phyloP scores from a whole-genome alignment of 345 rosid genomes.

The Brassica juncea region DNA sequence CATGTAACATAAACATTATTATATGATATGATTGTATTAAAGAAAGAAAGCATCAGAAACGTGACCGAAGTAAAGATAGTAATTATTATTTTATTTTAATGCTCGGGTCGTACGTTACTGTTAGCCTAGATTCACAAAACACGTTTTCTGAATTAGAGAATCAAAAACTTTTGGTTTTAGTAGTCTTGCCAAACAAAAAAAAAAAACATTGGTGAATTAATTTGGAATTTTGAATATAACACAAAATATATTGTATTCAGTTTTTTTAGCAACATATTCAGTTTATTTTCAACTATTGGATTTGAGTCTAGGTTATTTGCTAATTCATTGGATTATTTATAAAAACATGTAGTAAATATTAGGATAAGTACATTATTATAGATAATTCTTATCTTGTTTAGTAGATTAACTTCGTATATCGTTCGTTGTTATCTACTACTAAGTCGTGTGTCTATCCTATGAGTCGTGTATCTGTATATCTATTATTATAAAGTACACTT shows the following conservation, averaged over 20 bases:
- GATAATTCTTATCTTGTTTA: no score
- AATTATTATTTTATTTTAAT: constrained; percentile 1
- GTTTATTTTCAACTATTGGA: neutral
- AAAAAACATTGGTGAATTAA: no score
- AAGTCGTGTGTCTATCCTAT: no score
- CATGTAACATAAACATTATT: neutral
- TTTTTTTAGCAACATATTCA: neutral
- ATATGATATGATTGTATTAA: constrained; percentile 5
- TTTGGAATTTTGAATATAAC: no score
- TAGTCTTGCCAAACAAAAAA: neutral
- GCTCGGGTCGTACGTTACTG: neutral
- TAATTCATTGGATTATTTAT: neutral
- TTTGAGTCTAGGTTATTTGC: neutral
- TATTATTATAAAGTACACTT: no score
- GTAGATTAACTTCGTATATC: no score
- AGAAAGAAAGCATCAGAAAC: constrained; percentile 32
- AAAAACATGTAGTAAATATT: no score
- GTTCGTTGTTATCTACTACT: no score
- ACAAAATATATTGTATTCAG: neutral
- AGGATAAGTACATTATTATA: no score
- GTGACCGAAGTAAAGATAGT: constrained; percentile 15
- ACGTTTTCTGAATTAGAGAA: constrained; percentile 17
- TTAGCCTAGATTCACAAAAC: neutral
- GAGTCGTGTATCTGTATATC: no score
- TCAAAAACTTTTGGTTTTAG: neutral